A percentile compares a stretch with the other conserved stretches of the same genome.
These are phyloP conservation scores for Austroboletus festivus DNA, from an alignment of 768 basidiomycete species.

Conservation along the genomic window DNA sequence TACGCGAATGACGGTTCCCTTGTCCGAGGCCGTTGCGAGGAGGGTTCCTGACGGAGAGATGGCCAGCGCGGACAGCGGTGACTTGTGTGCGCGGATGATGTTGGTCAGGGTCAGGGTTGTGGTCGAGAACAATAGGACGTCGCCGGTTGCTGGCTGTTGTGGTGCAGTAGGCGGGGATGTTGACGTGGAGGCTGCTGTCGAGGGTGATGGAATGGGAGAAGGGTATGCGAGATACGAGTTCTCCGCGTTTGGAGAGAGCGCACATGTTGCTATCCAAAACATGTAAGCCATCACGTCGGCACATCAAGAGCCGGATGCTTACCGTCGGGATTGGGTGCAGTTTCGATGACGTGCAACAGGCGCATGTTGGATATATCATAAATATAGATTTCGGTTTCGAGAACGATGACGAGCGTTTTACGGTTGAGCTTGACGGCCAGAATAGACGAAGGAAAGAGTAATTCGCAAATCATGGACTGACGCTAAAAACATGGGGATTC, in stretches of 20 bases:
- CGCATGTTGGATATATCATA: slow-evolving; percentile 99
- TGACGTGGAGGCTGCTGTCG: slow-evolving; percentile 46
- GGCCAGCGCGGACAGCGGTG: slow-evolving; percentile 83
- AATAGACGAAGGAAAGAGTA: slow-evolving; percentile 94
- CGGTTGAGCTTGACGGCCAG: slow-evolving; percentile 98
- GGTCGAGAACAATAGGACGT: slow-evolving; percentile 94
- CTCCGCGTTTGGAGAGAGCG: slow-evolving; percentile 91
- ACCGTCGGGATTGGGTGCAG: slow-evolving; percentile 94
- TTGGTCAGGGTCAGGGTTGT: slow-evolving; percentile 89
- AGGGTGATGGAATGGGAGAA: slow-evolving; percentile 84
- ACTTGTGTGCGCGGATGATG: slow-evolving; percentile 95
- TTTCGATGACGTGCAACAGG: slow-evolving; percentile 95
- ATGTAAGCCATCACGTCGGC: slow-evolving; percentile 1
- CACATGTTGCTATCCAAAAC: slow-evolving; percentile 74
- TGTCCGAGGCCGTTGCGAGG: slow-evolving; percentile 90
- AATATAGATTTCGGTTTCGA: slow-evolving; percentile 97
- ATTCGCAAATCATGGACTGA: slow-evolving; percentile 98
- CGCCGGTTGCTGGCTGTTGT: slow-evolving; percentile 55
- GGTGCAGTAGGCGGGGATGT: slow-evolving; percentile 38
- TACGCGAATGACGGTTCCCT: slow-evolving; percentile 96
- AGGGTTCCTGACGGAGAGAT: slow-evolving; percentile 86
- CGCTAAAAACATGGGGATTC: slow-evolving; percentile 48
- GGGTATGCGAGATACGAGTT: slow-evolving; percentile 96
- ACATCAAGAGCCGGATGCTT: slow-evolving; percentile 12
- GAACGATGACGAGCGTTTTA: slow-evolving; percentile 91